Evolutionary conservation across 805 yeast species (phyloP), one percentile per base, ranked within the genome.

Genomic region (Brettanomyces custersianus): DNA sequence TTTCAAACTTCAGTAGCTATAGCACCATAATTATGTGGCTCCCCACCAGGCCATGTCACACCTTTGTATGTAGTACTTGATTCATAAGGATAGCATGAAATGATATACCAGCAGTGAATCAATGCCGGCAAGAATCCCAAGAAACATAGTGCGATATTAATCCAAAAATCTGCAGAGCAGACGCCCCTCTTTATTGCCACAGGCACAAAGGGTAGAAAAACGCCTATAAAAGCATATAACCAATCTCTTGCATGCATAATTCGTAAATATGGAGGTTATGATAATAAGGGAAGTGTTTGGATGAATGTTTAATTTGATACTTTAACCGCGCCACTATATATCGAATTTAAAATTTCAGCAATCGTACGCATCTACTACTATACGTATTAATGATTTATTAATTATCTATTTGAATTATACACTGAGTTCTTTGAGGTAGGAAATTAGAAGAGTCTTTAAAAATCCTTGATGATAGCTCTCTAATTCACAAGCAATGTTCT

Each of bases 91-190:
- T 80, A 80, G 47, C 72, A 66, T 37, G 85, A 74, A 38, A 84
- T 82, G 48, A 84, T 79, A 56, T 82, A 84, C 73, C 84, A 78
- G 28, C 80, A 63, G 50, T 84, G 94, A 41, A 84, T 56, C 25
- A 83, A 67, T 9, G 92, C 94, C 1, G 94, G 94, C 37, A 84
- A 51, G 52, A 68, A 77, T 2, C 94, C 92, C 30, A 84, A 63
- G 38, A 73, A 49, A 55, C 86, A 80, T 21, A 84, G 66, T 5
- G 80, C 74, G 32, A 80, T 63, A 52, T 80, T 81, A 41, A 80
- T 71, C 60, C 70, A 61, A 45, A 68, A 72, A 48, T 76, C 83
- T 25, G 74, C 69, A 4, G 80, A 69, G 37, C 66, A 65, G 36
- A 70, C 47, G 1, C 88, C 88, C 47, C 83, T 61, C 55, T 81